Evolutionary conservation across 768 basidiomycete genomes (phyloP).

Genomic region (Mycena crocata): DNA sequence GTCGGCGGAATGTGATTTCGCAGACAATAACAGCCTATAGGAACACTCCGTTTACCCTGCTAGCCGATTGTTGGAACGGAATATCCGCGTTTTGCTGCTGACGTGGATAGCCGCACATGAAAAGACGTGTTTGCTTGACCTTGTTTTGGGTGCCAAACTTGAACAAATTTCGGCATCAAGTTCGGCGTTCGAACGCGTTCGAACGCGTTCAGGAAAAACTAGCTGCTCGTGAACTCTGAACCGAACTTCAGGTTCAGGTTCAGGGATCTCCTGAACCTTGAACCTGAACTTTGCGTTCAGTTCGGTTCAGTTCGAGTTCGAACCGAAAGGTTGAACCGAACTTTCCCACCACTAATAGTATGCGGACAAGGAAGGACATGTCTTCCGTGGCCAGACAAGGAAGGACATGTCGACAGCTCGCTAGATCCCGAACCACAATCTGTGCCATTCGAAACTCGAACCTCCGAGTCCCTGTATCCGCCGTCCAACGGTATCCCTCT

Average conservation of each 20-base stretch:
- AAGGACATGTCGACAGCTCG: too few species aligned
- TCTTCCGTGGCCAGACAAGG: too few species aligned
- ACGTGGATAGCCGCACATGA: neutral
- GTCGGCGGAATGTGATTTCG: neutral
- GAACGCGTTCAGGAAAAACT: neutral
- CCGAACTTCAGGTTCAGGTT: neutral
- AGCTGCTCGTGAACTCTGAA: neutral
- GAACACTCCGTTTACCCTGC: neutral
- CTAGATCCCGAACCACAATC: too few species aligned
- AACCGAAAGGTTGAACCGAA: too few species aligned
- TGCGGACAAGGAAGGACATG: too few species aligned
- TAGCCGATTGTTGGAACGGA: neutral
- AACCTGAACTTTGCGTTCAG: neutral
- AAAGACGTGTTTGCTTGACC: neutral
- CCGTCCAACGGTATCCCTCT: too few species aligned
- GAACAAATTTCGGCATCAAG: neutral
- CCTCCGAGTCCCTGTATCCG: too few species aligned
- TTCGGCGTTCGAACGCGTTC: slow-evolving; percentile 6
- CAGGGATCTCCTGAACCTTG: neutral
- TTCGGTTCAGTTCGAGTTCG: neutral
- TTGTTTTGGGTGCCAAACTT: neutral
- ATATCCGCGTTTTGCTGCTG: neutral
- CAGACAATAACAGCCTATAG: neutral
- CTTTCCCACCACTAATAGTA: too few species aligned
- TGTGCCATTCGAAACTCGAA: too few species aligned